phyloP scores from a whole-genome alignment of 768 basidiomycete species.

The Rhizopogon vinicolor region DNA sequence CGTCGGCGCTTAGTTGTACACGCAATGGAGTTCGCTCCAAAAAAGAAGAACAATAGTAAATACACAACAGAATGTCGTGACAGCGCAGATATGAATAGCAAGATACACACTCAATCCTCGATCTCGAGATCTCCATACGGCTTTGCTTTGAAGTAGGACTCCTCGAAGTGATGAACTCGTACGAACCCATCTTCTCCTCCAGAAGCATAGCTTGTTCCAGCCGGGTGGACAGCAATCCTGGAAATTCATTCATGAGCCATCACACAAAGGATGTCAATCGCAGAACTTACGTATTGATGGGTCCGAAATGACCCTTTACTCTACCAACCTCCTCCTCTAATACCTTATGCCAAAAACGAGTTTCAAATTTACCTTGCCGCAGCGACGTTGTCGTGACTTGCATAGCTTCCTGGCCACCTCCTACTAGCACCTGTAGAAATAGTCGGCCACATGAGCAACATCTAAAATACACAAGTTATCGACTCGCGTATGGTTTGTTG shows the following conservation, averaged over 20 bases:
- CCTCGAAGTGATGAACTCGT: constrained; percentile 90
- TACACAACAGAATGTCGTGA: neutral
- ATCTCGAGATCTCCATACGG: constrained; percentile 90
- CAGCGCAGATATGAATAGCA: neutral
- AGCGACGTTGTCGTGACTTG: constrained; percentile 91
- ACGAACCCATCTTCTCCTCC: constrained; percentile 97
- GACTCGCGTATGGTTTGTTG: constrained; percentile 73
- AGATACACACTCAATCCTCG: constrained; percentile 39
- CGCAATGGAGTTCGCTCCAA: neutral
- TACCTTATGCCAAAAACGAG: constrained; percentile 95
- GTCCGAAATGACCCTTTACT: constrained; percentile 96
- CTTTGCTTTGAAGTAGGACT: constrained; percentile 87
- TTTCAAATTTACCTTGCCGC: constrained; percentile 97
- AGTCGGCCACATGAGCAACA: neutral
- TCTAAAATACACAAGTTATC: neutral
- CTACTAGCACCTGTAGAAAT: constrained; percentile 66
- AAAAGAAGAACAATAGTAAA: neutral
- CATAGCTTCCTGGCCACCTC: constrained; percentile 98
- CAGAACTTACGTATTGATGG: constrained; percentile 84
- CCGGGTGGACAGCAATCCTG: constrained; percentile 91
- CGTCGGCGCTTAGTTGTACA: constrained; percentile 13
- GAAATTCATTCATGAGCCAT: constrained; percentile 5
- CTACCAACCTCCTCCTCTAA: constrained; percentile 97
- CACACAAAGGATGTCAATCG: neutral
- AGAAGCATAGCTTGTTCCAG: constrained; percentile 84